Conservation (phyloP, 352 stramenopile species). For the Poterioochromonas sp. region DNA sequence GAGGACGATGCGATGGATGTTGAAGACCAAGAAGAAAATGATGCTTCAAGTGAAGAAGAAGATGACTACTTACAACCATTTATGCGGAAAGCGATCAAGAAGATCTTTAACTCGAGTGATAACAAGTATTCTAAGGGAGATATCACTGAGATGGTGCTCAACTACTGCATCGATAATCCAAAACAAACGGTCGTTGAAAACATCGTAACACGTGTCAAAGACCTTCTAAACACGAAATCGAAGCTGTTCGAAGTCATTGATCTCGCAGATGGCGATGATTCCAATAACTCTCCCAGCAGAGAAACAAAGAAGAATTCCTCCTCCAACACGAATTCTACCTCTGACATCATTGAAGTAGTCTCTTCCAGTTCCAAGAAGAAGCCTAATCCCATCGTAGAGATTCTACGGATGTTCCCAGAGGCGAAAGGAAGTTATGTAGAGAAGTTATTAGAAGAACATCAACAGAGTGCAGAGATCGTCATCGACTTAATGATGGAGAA, state of each 20-base stretch:
- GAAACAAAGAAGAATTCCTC: no score
- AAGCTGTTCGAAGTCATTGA: background rate
- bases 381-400: no score
- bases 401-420: background rate
- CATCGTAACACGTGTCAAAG: background rate
- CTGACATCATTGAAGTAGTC: no score
- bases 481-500: constrained; percentile 1
- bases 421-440: background rate
- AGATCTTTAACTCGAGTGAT: no score
- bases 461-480: background rate
- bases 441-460: background rate
- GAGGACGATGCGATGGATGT: no score
- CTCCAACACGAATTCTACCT: no score
- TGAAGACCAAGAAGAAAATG: no score
- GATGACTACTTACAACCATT: no score
- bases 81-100: no score
- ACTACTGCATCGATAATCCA: background rate
- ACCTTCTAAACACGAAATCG: background rate
- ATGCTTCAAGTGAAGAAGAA: no score
- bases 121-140: background rate
- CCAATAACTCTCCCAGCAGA: no score
- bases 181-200: background rate
- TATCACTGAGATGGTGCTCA: background rate
- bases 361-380: no score
- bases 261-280: background rate